Evolutionary conservation across 225 moss, liverwort and hornwort species (phyloP), one percentile per base, ranked within the genome.

Genomic region (Bryoerythrophyllum caledonicum): DNA sequence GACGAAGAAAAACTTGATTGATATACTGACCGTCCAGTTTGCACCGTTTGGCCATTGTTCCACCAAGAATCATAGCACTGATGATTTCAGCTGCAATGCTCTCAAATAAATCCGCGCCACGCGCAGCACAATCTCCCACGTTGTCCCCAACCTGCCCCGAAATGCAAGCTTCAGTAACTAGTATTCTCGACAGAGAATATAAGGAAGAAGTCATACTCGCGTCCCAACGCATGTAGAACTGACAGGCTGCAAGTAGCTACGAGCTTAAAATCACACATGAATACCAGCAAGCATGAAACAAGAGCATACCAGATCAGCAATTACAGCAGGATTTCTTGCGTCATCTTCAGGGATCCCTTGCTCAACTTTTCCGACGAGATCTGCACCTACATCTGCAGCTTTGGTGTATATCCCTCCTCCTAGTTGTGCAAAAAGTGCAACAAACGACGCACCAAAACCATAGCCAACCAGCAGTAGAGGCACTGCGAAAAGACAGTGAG

Each of bases 1-100:
- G 27, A 37, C 10, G 17, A 28, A 46, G 41, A n/a, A 16, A 14
- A 65, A 49, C 32, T 48, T 24, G 21, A 43, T 32, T 30, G 54
- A 75, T 6, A 25, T 63, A 80, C 87, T 64, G 65, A 88, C 91
- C 93, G n/a, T 93, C 93, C 63, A 93, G 88, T 76, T 91, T 91
- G 85, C 91, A 91, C 37, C 86, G 79, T 57, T 89, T 91, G 43
- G 89, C 93, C 91, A 93, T 91, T 55, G 89, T 84, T 24, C 93
- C 91, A 68, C 93, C 93, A 35, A 93, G 91, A 85, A 93, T 93
- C 93, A 93, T 93, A 46, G 93, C 93, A 77, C 93, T 91, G 65
- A 91, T 93, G 37, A 93, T 85, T 77, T 93, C 93, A 57, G 93
- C 93, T 19, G 93, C 93, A 85, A 93, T 93, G 78, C 93, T 93